These are phyloP conservation scores for Thuidium tamariscinum DNA, from an alignment of 225 moss, liverwort and hornwort species.

Conservation along the genomic window DNA sequence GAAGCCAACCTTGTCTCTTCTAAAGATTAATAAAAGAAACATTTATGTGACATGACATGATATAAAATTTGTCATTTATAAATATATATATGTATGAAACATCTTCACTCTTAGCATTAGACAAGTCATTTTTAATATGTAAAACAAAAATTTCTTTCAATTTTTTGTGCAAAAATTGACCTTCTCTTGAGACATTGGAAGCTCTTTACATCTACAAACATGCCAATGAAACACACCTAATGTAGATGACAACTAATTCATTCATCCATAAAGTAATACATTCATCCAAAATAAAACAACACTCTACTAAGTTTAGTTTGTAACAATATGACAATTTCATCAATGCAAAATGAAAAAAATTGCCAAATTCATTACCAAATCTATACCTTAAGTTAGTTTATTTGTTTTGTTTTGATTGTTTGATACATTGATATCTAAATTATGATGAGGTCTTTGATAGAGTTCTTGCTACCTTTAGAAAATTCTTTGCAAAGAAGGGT, in stretches of 20 bases:
- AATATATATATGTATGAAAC: neutral
- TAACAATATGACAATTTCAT: too few species aligned
- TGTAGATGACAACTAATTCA: neutral
- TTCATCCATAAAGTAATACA: neutral
- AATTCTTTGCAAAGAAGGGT: too few species aligned
- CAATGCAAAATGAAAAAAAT: neutral
- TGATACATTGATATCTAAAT: too few species aligned
- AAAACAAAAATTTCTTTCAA: neutral
- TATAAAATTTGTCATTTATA: neutral
- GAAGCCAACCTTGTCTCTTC: too few species aligned
- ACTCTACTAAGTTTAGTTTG: neutral
- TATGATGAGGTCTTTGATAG: too few species aligned
- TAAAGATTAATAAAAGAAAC: neutral
- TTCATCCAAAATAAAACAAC: neutral
- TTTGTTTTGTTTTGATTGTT: too few species aligned
- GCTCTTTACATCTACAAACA: neutral
- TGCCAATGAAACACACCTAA: neutral
- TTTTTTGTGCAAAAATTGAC: neutral
- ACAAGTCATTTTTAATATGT: neutral
- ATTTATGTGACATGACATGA: neutral
- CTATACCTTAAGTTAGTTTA: too few species aligned
- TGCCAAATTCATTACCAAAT: neutral
- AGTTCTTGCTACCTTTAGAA: too few species aligned
- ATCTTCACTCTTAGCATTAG: rapidly evolving
- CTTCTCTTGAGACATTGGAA: neutral